These are phyloP conservation scores for Emericellopsis cladophorae DNA, from an alignment of 2,329 filamentous ascomycete genomes.

Conservation along the genomic window DNA sequence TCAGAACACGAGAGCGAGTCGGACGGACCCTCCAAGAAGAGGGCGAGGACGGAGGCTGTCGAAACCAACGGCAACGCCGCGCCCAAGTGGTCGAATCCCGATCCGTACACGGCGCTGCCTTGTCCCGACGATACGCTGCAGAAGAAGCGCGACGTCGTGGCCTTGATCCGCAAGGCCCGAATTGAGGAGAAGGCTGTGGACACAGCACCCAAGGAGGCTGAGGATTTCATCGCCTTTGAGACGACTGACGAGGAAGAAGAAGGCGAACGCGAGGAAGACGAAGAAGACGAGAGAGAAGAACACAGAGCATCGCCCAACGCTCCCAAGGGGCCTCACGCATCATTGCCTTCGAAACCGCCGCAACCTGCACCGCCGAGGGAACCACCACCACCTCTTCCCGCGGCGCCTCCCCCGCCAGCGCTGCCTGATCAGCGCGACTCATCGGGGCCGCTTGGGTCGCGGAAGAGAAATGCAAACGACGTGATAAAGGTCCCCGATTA, in stretches of 20 bases:
- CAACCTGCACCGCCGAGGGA: no score
- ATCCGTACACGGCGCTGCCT: slow-evolving; percentile 81
- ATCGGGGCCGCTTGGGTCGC: slow-evolving; percentile 40
- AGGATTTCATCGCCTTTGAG: slow-evolving; percentile 86
- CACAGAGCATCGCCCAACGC: slow-evolving; percentile 5
- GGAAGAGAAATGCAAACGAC: slow-evolving; percentile 66
- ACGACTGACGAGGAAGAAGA: slow-evolving; percentile 37
- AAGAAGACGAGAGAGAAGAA: slow-evolving; percentile 4
- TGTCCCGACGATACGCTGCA: slow-evolving; percentile 59
- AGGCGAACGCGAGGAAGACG: no score
- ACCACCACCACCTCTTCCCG: slow-evolving; percentile 7
- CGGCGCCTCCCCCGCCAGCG: slow-evolving; percentile 8
- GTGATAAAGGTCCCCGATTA: slow-evolving; percentile 47
- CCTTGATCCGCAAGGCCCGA: slow-evolving; percentile 82
- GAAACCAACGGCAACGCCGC: slow-evolving; percentile 26
- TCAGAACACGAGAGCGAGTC: slow-evolving; percentile 34
- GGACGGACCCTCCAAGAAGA: slow-evolving; percentile 28
- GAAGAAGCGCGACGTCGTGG: slow-evolving; percentile 79
- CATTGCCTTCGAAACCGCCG: no score
- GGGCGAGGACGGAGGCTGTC: slow-evolving; percentile 14
- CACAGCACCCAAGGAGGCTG: slow-evolving; percentile 40
- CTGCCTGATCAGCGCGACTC: slow-evolving; percentile 13
- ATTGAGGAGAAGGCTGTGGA: slow-evolving; percentile 36
- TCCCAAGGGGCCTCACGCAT: slow-evolving; percentile 5
- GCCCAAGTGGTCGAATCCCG: slow-evolving; percentile 91